phyloP scores from a whole-genome alignment of 345 rosid species.

The Moricandia arvensis region DNA sequence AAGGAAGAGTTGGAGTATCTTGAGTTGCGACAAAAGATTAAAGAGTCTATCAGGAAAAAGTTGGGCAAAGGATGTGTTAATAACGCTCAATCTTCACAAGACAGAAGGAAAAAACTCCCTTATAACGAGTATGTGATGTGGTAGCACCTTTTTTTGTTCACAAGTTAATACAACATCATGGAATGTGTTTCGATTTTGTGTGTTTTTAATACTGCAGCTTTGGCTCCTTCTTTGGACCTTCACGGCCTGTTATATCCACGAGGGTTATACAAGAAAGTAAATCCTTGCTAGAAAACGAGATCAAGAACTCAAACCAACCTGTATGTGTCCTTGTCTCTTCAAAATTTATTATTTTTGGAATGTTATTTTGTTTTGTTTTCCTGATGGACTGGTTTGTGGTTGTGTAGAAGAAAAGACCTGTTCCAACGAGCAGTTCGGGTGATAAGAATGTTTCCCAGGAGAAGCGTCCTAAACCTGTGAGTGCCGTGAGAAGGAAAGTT shows the following conservation, averaged over 20 bases:
- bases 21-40: slow-evolving; percentile 58
- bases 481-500: slow-evolving; percentile 56
- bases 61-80: slow-evolving; percentile 45
- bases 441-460: slow-evolving; percentile 40
- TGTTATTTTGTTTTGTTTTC: background rate
- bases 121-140: slow-evolving; percentile 55
- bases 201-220: slow-evolving; percentile 53
- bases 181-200: slow-evolving; percentile 9
- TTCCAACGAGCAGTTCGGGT: slow-evolving; percentile 38
- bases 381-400: slow-evolving; percentile 2
- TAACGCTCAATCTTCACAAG: slow-evolving; percentile 41
- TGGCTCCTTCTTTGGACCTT: slow-evolving; percentile 97
- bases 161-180: background rate
- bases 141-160: background rate
- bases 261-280: slow-evolving; percentile 98
- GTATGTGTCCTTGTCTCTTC: slow-evolving; percentile 41
- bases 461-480: slow-evolving; percentile 41
- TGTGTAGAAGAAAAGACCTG: slow-evolving; percentile 58
- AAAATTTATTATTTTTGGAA: background rate
- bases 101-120: slow-evolving; percentile 48
- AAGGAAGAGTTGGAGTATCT: slow-evolving; percentile 53
- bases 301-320: slow-evolving; percentile 42
- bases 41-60: slow-evolving; percentile 59
- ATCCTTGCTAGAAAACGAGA: slow-evolving; percentile 72
- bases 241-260: slow-evolving; percentile 77